phyloP scores from a whole-genome alignment of 345 rosid genomes.

The Anacardium occidentale region DNA sequence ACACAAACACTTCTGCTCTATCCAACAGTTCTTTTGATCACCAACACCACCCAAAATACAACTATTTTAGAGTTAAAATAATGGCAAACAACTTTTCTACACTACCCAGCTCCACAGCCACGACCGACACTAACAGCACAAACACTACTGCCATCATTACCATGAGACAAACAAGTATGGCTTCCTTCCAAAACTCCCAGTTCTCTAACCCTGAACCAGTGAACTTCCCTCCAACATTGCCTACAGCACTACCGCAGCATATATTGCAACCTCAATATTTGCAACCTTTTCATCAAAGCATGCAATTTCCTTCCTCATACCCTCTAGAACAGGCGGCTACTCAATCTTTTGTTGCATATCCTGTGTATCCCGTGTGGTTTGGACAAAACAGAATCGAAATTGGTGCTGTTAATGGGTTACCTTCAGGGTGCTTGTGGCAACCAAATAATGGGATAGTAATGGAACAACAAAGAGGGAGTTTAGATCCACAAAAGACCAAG shows the following conservation, averaged over 20 bases:
- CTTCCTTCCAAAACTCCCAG: conserved; percentile 14
- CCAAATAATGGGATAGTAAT: background rate
- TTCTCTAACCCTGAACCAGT: conserved; percentile 10
- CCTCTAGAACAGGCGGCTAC: conserved; percentile 13
- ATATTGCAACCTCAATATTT: conserved; percentile 1
- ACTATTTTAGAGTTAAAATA: background rate
- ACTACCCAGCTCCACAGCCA: background rate
- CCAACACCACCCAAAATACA: background rate
- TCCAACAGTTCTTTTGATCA: conserved; percentile 2
- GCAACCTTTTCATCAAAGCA: conserved; percentile 15
- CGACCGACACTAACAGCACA: background rate
- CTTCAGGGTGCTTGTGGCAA: conserved; percentile 8
- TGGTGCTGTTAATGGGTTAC: conserved; percentile 16
- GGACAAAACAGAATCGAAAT: conserved; percentile 17
- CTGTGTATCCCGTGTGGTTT: conserved; percentile 20
- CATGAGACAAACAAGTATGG: conserved; percentile 5
- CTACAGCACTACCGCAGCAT: conserved; percentile 18
- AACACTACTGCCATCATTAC: background rate
- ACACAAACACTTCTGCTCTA: conserved; percentile 1
- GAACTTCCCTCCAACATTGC: background rate
- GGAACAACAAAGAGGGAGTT: conserved; percentile 31
- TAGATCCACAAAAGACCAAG: conserved; percentile 48
- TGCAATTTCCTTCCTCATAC: conserved; percentile 14
- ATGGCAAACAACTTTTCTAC: conserved; percentile 14
- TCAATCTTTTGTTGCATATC: conserved; percentile 17